Percentiles rank a stretch among this genome's conserved stretches.
These are phyloP conservation scores for Anastatica hierochuntica DNA, from an alignment of 345 rosid species.

Conservation along the genomic window DNA sequence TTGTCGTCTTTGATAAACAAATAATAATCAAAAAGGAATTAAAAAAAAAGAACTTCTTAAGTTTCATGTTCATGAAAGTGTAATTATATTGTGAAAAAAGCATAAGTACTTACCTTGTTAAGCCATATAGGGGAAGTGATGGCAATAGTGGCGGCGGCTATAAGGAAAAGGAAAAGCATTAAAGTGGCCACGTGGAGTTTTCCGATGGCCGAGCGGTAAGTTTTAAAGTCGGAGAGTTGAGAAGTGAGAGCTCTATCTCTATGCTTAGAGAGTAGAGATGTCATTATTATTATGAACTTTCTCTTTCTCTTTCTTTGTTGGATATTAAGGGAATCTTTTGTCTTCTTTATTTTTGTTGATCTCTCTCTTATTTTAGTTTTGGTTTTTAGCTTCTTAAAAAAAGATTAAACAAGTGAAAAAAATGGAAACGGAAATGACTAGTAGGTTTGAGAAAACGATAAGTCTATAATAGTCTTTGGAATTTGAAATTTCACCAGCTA, in stretches of 20 bases:
- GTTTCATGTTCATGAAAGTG: not conserved
- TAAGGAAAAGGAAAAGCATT: slow-evolving; percentile 17
- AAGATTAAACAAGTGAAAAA: too few relatives aligned
- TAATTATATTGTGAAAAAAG: not conserved
- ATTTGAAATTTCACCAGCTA: too few relatives aligned
- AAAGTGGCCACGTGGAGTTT: slow-evolving; percentile 24
- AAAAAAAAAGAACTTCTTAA: not conserved
- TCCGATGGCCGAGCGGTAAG: slow-evolving; percentile 11
- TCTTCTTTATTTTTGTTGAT: too few relatives aligned
- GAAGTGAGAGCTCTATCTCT: slow-evolving; percentile 22
- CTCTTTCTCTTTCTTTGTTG: too few relatives aligned
- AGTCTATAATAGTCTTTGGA: too few relatives aligned
- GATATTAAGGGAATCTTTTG: too few relatives aligned
- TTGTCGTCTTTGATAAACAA: slow-evolving; percentile 8
- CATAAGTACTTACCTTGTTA: slow-evolving; percentile 6
- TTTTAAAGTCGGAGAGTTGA: slow-evolving; percentile 7
- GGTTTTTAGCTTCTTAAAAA: too few relatives aligned
- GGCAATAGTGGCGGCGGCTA: slow-evolving; percentile 13
- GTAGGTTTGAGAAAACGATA: too few relatives aligned
- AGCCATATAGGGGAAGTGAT: slow-evolving; percentile 26
- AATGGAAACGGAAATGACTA: too few relatives aligned
- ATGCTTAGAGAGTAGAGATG: slow-evolving; percentile 23
- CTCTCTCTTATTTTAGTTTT: too few relatives aligned
- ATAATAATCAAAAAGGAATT: too few relatives aligned
- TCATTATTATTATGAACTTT: too few relatives aligned